These are phyloP conservation scores for Cytospora leucostoma DNA, from an alignment of 2,329 filamentous ascomycete species.

Conservation along the genomic window DNA sequence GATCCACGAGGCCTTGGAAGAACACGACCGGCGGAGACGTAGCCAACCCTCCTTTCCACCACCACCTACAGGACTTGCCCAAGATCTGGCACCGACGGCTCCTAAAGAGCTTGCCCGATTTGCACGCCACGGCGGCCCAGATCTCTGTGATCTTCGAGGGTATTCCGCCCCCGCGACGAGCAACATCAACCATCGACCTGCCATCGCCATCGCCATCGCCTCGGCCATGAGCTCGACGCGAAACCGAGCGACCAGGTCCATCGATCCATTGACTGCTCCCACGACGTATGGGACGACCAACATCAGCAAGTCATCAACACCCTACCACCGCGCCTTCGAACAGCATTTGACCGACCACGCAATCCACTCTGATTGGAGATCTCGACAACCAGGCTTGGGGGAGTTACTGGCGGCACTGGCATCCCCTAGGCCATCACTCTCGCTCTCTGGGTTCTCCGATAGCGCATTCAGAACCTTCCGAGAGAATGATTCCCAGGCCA, in stretches of 20 bases:
- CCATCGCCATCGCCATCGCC: slow-evolving; percentile 21
- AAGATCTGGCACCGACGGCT: not conserved
- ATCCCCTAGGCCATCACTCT: slow-evolving; percentile 39
- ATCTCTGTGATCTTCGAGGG: slow-evolving; percentile 32
- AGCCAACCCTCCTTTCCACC: not conserved
- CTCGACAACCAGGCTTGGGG: slow-evolving; percentile 37
- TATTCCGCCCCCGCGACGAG: slow-evolving; percentile 9
- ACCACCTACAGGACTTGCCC: not conserved
- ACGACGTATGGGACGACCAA: slow-evolving; percentile 28
- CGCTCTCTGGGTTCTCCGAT: slow-evolving; percentile 38
- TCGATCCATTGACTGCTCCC: slow-evolving; percentile 28
- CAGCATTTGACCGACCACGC: slow-evolving; percentile 40
- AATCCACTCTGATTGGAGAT: slow-evolving; percentile 35
- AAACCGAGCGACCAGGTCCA: slow-evolving; percentile 27
- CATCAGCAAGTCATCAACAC: slow-evolving; percentile 32
- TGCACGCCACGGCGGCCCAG: slow-evolving; percentile 33
- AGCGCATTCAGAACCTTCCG: slow-evolving; percentile 36
- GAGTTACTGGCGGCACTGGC: slow-evolving; percentile 35
- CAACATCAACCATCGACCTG: not conserved
- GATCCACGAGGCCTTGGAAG: slow-evolving; percentile 23
- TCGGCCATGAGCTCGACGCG: slow-evolving; percentile 27
- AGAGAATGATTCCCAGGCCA: slow-evolving; percentile 33
- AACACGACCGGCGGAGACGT: slow-evolving; percentile 22
- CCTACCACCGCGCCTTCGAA: slow-evolving; percentile 40
- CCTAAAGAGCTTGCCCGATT: slow-evolving; percentile 27